Conservation (phyloP, 106 monocot genomes). For the Dioscorea zingiberensis region DNA sequence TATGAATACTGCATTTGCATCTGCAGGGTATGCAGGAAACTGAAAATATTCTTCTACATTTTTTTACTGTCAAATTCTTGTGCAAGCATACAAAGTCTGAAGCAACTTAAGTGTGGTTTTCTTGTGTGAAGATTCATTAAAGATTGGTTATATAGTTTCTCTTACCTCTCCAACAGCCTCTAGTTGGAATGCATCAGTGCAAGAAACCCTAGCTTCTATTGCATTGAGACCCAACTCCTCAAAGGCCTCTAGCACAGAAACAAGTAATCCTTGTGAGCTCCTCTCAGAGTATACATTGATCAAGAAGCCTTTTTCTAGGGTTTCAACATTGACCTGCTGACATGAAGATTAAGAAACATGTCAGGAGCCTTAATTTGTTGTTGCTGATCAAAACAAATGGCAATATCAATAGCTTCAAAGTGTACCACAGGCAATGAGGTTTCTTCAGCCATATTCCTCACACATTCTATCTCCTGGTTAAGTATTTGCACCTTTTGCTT, state of each 20-base stretch:
- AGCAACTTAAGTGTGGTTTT: too few relatives aligned
- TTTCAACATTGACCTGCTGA: slow-evolving; percentile 79
- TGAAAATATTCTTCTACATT: too few relatives aligned
- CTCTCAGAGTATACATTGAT: slow-evolving; percentile 66
- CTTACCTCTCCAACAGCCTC: slow-evolving; percentile 94
- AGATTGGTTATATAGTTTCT: not conserved
- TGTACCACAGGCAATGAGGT: slow-evolving; percentile 35
- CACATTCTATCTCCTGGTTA: slow-evolving; percentile 63
- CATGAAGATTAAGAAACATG: too few relatives aligned
- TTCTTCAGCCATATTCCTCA: slow-evolving; percentile 20
- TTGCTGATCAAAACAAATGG: too few relatives aligned
- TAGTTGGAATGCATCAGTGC: slow-evolving; percentile 71
- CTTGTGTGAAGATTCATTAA: not conserved
- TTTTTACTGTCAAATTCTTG: too few relatives aligned
- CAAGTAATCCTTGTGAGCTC: slow-evolving; percentile 69
- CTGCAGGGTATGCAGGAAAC: too few relatives aligned
- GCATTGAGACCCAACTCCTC: slow-evolving; percentile 82
- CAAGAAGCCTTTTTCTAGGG: slow-evolving; percentile 68
- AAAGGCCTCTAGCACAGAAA: slow-evolving; percentile 76
- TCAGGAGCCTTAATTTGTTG: too few relatives aligned
- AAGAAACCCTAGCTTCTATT: slow-evolving; percentile 86
- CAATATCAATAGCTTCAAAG: too few relatives aligned
- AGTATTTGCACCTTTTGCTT: slow-evolving; percentile 72
- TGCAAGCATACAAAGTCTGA: too few relatives aligned
- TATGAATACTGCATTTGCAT: not conserved